Conservation (phyloP, 208 protist species). For the Leishmania aethiopica region DNA sequence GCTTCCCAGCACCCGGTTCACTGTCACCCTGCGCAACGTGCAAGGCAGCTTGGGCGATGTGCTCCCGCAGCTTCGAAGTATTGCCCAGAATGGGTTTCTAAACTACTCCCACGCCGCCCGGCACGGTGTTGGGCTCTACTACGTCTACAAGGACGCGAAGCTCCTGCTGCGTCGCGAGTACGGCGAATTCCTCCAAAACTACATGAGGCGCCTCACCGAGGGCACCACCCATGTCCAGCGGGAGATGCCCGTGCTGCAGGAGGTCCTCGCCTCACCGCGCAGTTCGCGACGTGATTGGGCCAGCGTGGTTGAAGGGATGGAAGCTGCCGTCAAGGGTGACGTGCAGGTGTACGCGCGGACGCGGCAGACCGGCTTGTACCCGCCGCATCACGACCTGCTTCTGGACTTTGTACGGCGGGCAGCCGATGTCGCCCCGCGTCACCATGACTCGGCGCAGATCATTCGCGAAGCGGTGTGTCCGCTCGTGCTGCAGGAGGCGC, state of each 20-base stretch:
- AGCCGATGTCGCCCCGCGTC: conserved; percentile 40
- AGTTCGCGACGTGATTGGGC: conserved; percentile 47
- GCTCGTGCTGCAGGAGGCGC: conserved; percentile 63
- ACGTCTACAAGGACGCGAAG: conserved; percentile 61
- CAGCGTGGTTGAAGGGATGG: conserved; percentile 33
- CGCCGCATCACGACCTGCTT: conserved; percentile 73
- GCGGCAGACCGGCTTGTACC: conserved; percentile 73
- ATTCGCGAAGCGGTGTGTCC: conserved; percentile 68
- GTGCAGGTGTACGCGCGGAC: conserved; percentile 33
- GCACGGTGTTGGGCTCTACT: conserved; percentile 61
- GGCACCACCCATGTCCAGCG: conserved; percentile 55
- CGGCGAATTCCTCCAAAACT: conserved; percentile 46
- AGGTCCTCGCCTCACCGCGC: conserved; percentile 40
- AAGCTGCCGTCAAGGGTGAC: conserved; percentile 47
- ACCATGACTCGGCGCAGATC: conserved; percentile 75
- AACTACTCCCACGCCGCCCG: conserved; percentile 84
- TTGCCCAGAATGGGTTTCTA: conserved; percentile 53
- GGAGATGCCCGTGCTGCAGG: conserved; percentile 60
- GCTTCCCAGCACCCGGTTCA: conserved; percentile 68
- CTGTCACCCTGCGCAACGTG: conserved; percentile 71
- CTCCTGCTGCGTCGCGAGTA: conserved; percentile 77
- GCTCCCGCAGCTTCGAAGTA: conserved; percentile 55
- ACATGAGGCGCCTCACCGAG: conserved; percentile 64
- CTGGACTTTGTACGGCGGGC: conserved; percentile 74
- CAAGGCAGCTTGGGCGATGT: conserved; percentile 61